A percentile compares a stretch with the other conserved stretches of the same genome.
Evolutionary conservation across 1,139 yeast genomes (phyloP).

Genomic region (Suhomyces panamericanus): DNA sequence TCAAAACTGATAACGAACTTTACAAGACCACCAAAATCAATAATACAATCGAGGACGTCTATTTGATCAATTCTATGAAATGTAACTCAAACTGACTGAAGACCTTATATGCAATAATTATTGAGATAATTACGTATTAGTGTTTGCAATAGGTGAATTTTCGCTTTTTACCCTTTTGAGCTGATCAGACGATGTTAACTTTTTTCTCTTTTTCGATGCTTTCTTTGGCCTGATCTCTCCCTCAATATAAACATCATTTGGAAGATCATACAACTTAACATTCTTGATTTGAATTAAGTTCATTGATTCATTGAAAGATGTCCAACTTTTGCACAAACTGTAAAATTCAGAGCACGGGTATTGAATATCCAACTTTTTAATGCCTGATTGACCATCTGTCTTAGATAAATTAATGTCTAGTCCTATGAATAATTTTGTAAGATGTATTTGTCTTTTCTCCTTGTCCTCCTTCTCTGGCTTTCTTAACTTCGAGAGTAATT

Average conservation of each 20-base stretch:
- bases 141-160: background rate
- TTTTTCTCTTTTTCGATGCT: slow-evolving; percentile 34
- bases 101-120: too few relatives aligned
- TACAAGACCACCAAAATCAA: background rate
- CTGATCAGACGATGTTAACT: slow-evolving; percentile 14
- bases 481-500: slow-evolving; percentile 17
- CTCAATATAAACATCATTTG: slow-evolving; percentile 78
- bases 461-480: slow-evolving; percentile 18
- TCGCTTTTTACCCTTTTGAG: slow-evolving; percentile 20
- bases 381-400: slow-evolving; percentile 37
- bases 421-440: slow-evolving; percentile 81
- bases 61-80: background rate
- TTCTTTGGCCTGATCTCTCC: slow-evolving; percentile 56
- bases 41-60: slow-evolving; percentile 10
- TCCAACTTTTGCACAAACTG: slow-evolving; percentile 74
- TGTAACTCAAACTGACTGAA: too few relatives aligned
- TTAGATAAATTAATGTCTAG: slow-evolving; percentile 56
- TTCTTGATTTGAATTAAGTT: slow-evolving; percentile 69
- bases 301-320: slow-evolving; percentile 59
- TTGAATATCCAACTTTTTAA: slow-evolving; percentile 78
- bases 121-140: too few relatives aligned
- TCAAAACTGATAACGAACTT: background rate
- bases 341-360: slow-evolving; percentile 90
- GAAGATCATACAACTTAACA: slow-evolving; percentile 78
- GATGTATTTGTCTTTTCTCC: slow-evolving; percentile 47